Conservation (phyloP, 2,329 filamentous ascomycete genomes). For the Aspergillus sp. region DNA sequence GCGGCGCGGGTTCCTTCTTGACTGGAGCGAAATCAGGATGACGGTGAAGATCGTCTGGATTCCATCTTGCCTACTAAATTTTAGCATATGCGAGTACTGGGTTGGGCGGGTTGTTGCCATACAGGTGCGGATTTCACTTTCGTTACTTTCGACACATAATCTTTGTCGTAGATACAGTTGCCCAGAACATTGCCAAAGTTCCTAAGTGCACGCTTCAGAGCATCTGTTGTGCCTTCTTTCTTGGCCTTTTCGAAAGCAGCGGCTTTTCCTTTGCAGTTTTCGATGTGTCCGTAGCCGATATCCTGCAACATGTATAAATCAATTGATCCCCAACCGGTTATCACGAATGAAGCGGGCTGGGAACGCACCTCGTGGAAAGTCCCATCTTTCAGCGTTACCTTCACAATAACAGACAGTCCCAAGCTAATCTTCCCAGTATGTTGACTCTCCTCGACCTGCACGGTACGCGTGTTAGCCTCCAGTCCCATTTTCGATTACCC, state of each 20-base stretch:
- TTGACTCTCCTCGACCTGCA: constrained; percentile 68
- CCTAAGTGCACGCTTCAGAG: constrained; percentile 76
- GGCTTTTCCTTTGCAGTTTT: constrained; percentile 92
- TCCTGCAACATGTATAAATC: constrained; percentile 51
- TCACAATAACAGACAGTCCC: constrained; percentile 81
- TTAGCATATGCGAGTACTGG: constrained; percentile 9
- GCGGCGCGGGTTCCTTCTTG: constrained; percentile 48
- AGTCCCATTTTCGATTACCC: neutral
- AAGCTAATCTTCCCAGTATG: constrained; percentile 72
- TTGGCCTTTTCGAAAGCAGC: constrained; percentile 97
- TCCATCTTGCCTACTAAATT: constrained; percentile 55
- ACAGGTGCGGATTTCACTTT: constrained; percentile 73
- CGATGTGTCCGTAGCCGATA: constrained; percentile 91
- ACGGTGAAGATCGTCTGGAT: constrained; percentile 71
- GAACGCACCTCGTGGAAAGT: constrained; percentile 73
- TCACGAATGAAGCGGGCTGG: neutral
- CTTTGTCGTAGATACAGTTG: constrained; percentile 98
- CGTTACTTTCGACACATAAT: constrained; percentile 82
- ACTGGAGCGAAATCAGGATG: constrained; percentile 64
- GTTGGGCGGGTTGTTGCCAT: constrained; percentile 10
- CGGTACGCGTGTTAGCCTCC: neutral
- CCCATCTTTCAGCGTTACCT: constrained; percentile 83
- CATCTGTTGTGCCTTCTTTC: constrained; percentile 95
- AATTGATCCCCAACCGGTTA: neutral
- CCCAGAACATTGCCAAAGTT: constrained; percentile 94